Conservation (phyloP, 805 yeast species). For the Candida loeiensis region DNA sequence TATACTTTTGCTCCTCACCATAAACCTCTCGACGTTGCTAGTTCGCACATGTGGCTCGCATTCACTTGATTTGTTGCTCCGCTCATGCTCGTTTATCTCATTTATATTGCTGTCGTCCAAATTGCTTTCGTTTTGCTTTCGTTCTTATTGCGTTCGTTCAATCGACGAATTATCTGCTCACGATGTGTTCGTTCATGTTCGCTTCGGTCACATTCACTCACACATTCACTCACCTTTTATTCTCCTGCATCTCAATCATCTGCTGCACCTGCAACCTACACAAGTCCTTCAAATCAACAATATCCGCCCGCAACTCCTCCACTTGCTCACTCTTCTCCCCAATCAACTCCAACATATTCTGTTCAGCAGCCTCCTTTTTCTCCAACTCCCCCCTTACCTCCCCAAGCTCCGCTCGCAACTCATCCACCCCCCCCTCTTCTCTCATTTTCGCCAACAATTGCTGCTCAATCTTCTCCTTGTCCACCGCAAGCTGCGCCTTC, state of each 20-base stretch:
- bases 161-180: too few relatives aligned
- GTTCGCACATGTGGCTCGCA: too few relatives aligned
- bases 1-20: too few relatives aligned
- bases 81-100: too few relatives aligned
- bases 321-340: slow-evolving; percentile 88
- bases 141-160: too few relatives aligned
- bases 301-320: slow-evolving; percentile 84
- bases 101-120: too few relatives aligned
- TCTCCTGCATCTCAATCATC: slow-evolving; percentile 42
- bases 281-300: slow-evolving; percentile 82
- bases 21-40: too few relatives aligned
- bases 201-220: background rate
- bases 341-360: slow-evolving; percentile 61
- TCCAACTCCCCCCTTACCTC: slow-evolving; percentile 29
- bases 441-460: slow-evolving; percentile 52
- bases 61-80: too few relatives aligned
- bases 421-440: slow-evolving; percentile 24
- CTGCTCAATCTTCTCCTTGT: slow-evolving; percentile 63
- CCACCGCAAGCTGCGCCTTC: slow-evolving; percentile 46
- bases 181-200: too few relatives aligned
- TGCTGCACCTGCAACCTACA: slow-evolving; percentile 83
- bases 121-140: too few relatives aligned
- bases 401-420: slow-evolving; percentile 28
- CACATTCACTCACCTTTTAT: too few relatives aligned
- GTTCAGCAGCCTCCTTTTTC: slow-evolving; percentile 37